A percentile compares a stretch with the other conserved stretches of the same genome.
These are phyloP conservation scores for Colletotrichum shisoi DNA, from an alignment of 2,329 filamentous ascomycete genomes.

Conservation along the genomic window DNA sequence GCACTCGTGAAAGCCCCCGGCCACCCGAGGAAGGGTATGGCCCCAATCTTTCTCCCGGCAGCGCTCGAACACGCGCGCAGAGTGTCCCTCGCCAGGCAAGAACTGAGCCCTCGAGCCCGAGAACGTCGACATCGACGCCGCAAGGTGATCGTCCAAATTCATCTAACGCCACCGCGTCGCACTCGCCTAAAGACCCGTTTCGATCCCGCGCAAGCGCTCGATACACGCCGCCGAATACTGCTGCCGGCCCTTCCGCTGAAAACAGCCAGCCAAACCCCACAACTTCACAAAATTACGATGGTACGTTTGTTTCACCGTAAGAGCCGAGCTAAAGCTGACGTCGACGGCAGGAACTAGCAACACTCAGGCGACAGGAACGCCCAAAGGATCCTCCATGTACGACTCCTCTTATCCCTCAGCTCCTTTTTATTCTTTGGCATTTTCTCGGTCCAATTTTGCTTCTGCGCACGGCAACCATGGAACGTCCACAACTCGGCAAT, in stretches of 20 bases:
- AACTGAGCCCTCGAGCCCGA: constrained; percentile 33
- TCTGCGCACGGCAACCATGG: constrained; percentile 7
- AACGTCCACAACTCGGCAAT: constrained; percentile 8
- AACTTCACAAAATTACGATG: neutral
- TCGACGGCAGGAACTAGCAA: constrained; percentile 1
- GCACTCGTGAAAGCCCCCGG: constrained; percentile 52
- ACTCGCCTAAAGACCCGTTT: constrained; percentile 35
- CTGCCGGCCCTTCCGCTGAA: constrained; percentile 16
- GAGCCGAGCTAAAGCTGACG: constrained; percentile 11
- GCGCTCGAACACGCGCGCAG: constrained; percentile 46
- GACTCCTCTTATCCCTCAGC: constrained; percentile 43
- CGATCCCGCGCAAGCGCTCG: constrained; percentile 38
- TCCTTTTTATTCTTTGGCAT: constrained; percentile 22
- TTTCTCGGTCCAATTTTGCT: constrained; percentile 5
- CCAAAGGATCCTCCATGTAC: constrained; percentile 58
- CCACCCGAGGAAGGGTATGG: constrained; percentile 41
- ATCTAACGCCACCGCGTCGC: constrained; percentile 28
- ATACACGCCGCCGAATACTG: constrained; percentile 38
- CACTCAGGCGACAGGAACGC: constrained; percentile 40
- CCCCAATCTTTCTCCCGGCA: constrained; percentile 39
- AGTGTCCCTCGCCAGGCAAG: constrained; percentile 43
- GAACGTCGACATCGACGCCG: constrained; percentile 29
- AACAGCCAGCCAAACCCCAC: constrained; percentile 18
- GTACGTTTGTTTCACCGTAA: neutral
- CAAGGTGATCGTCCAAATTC: constrained; percentile 34